Conservation (phyloP, 2,329 filamentous ascomycete genomes). For the Paecilomyces formosus region DNA sequence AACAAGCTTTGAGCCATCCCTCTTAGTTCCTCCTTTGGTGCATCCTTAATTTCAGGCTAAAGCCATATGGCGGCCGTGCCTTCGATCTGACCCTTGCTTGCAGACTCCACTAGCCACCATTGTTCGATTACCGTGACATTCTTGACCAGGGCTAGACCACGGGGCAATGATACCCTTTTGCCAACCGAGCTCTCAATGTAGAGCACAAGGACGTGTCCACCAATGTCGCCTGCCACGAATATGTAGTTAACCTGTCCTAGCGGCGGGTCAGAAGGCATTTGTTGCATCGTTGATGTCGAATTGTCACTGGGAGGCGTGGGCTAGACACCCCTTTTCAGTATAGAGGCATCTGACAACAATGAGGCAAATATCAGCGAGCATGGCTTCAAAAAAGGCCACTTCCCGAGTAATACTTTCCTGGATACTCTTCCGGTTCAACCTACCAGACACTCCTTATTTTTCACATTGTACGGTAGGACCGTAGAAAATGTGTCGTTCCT, state of each 20-base stretch:
- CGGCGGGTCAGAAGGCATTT: not conserved
- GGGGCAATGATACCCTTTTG: not conserved
- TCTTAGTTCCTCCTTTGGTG: not conserved
- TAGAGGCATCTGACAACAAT: not conserved
- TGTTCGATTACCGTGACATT: not conserved
- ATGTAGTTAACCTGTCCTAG: not conserved
- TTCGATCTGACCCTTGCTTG: not conserved
- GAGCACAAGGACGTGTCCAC: not conserved
- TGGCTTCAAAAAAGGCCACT: not conserved
- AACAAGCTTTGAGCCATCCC: not conserved
- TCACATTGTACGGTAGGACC: not conserved
- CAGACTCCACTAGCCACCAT: not conserved
- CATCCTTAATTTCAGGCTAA: not conserved
- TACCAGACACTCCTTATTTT: not conserved
- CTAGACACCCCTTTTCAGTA: not conserved
- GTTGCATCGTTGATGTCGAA: not conserved
- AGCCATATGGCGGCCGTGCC: not conserved
- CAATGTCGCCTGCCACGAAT: not conserved
- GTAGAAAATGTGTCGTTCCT: not conserved
- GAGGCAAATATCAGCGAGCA: not conserved
- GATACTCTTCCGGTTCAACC: not conserved
- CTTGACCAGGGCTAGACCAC: not conserved
- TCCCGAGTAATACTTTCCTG: not conserved
- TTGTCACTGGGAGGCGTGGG: not conserved
- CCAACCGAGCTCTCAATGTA: not conserved